These are phyloP conservation scores for Auricularia auricula-judae DNA, from an alignment of 768 basidiomycete genomes.

Conservation along the genomic window DNA sequence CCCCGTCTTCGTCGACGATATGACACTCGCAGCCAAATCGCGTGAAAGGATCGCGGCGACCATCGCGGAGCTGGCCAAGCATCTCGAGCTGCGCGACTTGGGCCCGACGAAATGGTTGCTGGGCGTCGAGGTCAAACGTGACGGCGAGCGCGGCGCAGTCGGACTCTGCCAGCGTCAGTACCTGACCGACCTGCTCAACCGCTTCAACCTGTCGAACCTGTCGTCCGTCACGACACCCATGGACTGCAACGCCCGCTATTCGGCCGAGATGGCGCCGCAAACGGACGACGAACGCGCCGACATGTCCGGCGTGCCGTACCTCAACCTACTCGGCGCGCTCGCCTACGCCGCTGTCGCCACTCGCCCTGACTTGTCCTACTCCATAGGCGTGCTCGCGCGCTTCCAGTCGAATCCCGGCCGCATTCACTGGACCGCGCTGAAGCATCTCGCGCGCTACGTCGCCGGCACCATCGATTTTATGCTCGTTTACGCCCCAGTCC, in stretches of 20 bases:
- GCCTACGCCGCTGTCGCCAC: neutral
- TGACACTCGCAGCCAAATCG: constrained; percentile 11
- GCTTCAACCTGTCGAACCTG: constrained; percentile 8
- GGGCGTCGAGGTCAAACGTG: constrained; percentile 11
- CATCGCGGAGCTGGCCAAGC: neutral
- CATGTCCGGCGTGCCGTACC: neutral
- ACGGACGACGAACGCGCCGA: constrained; percentile 8
- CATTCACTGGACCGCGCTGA: neutral
- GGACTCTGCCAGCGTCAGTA: constrained; percentile 12
- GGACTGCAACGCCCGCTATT: constrained; percentile 5
- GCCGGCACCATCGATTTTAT: neutral
- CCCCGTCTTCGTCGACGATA: constrained; percentile 21
- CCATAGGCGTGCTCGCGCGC: neutral
- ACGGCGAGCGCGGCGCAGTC: constrained; percentile 4
- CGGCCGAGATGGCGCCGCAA: constrained; percentile 9
- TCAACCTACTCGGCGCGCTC: neutral
- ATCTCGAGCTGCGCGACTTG: constrained; percentile 1
- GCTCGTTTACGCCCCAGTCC: neutral
- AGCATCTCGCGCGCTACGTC: neutral
- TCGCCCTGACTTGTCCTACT: neutral
- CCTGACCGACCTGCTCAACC: constrained; percentile 7
- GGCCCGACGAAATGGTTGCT: constrained; percentile 13
- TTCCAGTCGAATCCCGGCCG: neutral
- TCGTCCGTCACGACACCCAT: constrained; percentile 11
- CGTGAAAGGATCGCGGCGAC: neutral